Conservation (phyloP, 2,329 filamentous ascomycete species). For the Colletotrichum siamense region DNA sequence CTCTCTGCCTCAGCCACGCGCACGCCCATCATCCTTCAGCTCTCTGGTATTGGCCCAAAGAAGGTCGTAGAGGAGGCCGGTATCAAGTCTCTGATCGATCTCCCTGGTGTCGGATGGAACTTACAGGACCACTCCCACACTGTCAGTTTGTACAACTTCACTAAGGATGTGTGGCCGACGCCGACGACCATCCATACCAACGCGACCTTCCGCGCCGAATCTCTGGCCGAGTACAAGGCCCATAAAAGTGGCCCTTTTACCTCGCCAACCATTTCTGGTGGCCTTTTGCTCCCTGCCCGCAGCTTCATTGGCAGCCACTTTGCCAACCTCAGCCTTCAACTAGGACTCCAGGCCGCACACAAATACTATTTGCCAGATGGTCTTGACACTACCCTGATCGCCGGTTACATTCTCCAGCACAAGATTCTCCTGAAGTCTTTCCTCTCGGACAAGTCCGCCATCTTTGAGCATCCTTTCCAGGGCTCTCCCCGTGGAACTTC, state of each 20-base stretch:
- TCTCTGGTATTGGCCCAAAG: not conserved
- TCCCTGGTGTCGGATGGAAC: constrained; percentile 26
- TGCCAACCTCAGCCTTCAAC: constrained; percentile 14
- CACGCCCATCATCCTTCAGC: not conserved
- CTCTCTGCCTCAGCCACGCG: not conserved
- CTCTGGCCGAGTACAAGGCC: not conserved
- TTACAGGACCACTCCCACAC: constrained; percentile 39
- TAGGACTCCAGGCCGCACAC: not conserved
- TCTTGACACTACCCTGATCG: constrained; percentile 18
- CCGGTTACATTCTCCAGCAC: constrained; percentile 25
- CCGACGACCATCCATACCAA: not conserved
- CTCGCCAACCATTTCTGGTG: constrained; percentile 21
- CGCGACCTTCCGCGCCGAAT: not conserved
- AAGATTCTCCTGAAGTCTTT: constrained; percentile 19
- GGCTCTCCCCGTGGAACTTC: not conserved
- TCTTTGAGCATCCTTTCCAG: constrained; percentile 27
- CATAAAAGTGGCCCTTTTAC: not conserved
- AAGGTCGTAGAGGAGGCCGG: not conserved
- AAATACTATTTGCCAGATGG: not conserved
- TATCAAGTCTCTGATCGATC: not conserved
- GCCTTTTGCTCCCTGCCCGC: constrained; percentile 20
- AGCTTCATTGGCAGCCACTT: constrained; percentile 20
- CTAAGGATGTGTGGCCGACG: not conserved
- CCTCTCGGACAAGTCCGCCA: constrained; percentile 24
- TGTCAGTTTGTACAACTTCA: constrained; percentile 1